phyloP scores from a whole-genome alignment of 2,329 filamentous ascomycete species.

The Nemania serpens region DNA sequence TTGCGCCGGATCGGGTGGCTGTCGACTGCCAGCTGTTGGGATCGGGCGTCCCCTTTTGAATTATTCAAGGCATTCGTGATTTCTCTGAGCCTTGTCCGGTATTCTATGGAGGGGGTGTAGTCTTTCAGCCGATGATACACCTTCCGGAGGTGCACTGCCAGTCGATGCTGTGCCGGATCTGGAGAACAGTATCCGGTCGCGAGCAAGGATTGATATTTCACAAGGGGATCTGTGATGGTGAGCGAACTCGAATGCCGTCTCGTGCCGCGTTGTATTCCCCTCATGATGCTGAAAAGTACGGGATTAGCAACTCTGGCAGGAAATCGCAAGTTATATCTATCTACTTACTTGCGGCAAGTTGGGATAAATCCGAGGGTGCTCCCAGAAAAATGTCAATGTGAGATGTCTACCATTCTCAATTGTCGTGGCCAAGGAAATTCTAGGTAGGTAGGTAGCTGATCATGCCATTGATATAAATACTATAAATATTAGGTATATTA shows the following conservation, averaged over 20 bases:
- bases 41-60: constrained; percentile 38
- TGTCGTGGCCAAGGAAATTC: no score
- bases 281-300: no score
- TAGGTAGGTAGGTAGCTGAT: no score
- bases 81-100: constrained; percentile 66
- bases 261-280: constrained; percentile 35
- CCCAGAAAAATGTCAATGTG: no score
- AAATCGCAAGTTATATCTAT: background rate
- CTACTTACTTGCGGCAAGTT: no score
- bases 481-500: no score
- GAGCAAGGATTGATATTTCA: constrained; percentile 75
- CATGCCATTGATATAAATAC: no score
- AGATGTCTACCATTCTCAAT: no score
- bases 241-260: constrained; percentile 49
- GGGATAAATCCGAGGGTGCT: no score
- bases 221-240: constrained; percentile 71
- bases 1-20: constrained; percentile 63
- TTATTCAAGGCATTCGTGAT: constrained; percentile 56
- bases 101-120: constrained; percentile 74
- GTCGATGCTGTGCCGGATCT: constrained; percentile 72
- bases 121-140: constrained; percentile 77
- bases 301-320: no score
- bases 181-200: constrained; percentile 68
- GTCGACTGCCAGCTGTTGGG: constrained; percentile 51
- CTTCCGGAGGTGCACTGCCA: constrained; percentile 77